A percentile compares a stretch with the other conserved stretches of the same genome.
phyloP scores from a whole-genome alignment of 768 basidiomycete genomes.

The Suillus lakei region DNA sequence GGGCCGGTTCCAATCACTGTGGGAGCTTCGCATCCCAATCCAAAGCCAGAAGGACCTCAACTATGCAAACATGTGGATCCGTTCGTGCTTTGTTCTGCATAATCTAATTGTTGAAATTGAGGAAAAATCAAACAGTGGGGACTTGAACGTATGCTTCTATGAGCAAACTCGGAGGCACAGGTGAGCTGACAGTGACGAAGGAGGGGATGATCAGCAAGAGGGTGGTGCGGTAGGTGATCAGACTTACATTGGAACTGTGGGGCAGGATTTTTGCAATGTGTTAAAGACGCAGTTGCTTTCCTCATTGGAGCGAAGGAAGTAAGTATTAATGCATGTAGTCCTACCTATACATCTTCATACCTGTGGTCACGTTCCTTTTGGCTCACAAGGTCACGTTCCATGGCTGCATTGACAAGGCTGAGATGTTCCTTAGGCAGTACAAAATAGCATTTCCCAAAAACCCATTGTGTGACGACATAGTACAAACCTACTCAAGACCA shows the following conservation, averaged over 20 bases:
- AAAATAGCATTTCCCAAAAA: too few species aligned
- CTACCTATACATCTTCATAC: too few species aligned
- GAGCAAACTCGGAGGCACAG: too few species aligned
- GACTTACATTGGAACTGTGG: background rate
- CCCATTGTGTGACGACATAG: background rate
- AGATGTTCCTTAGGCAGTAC: too few species aligned
- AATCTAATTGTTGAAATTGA: conserved; percentile 1
- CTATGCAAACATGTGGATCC: background rate
- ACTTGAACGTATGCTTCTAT: too few species aligned
- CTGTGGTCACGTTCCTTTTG: too few species aligned
- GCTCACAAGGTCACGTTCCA: too few species aligned
- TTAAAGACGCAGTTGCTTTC: background rate
- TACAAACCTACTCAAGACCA: background rate
- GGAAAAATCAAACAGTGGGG: background rate
- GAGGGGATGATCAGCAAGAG: background rate
- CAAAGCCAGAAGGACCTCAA: background rate
- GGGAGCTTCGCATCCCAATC: conserved; percentile 4
- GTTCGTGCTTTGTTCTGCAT: background rate
- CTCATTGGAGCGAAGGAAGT: background rate
- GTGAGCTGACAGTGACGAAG: too few species aligned
- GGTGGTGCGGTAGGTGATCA: background rate
- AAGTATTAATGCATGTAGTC: too few species aligned
- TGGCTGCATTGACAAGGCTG: too few species aligned
- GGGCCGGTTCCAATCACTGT: conserved; percentile 6
- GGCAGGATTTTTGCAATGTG: background rate